Evolutionary conservation across 2,329 filamentous ascomycete genomes (phyloP), one percentile per base, ranked within the genome.

Genomic region (Epichloe hybrida): DNA sequence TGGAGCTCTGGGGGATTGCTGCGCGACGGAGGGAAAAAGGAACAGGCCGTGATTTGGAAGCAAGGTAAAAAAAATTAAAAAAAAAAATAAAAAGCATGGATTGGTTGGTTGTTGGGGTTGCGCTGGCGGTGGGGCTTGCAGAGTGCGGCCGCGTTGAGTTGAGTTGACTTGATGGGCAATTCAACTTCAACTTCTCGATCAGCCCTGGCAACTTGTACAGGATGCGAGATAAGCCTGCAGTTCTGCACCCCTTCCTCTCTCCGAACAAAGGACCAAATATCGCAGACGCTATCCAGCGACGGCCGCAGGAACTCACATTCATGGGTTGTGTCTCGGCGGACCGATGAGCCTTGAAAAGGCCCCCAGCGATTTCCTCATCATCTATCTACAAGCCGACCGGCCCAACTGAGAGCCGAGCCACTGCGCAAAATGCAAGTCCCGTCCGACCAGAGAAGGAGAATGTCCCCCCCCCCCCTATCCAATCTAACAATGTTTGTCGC

Each of bases 311-410:
- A 1, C 7, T 13, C 11, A 11, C 3, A 5, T 47, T 47, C 21
- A 47, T 42, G 39, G 13, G n/a, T 44, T 50, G 52, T 46, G 20
- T 43, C 54, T 52, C 47, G 36, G 50, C 38, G 41, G 43, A 49
- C 49, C 21, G 49, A 54, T 55, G 52, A 56, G 55, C 54, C 53
- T 53, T 38, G 9, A 51, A 37, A 47, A 42, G 50, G 51, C 48
- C 20, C n/a, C 27, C 27, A 9, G 15, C 23, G 27, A 5, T 11
- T 4, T 46, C 34, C 20, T 41, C 3, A 34, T 36, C 7, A 17
- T 39, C 17, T 12, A 17, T 39, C 17, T 27, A 27, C 43, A 34
- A 34, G 36, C 53, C 38, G 34, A 35, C 15, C 43, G n/a, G 39
- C 48, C 5, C 27, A 43, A 27, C 11, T 38, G 34, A n/a, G n/a